These are phyloP conservation scores for Kazachstania africana DNA, from an alignment of 805 yeast genomes.

Conservation along the genomic window DNA sequence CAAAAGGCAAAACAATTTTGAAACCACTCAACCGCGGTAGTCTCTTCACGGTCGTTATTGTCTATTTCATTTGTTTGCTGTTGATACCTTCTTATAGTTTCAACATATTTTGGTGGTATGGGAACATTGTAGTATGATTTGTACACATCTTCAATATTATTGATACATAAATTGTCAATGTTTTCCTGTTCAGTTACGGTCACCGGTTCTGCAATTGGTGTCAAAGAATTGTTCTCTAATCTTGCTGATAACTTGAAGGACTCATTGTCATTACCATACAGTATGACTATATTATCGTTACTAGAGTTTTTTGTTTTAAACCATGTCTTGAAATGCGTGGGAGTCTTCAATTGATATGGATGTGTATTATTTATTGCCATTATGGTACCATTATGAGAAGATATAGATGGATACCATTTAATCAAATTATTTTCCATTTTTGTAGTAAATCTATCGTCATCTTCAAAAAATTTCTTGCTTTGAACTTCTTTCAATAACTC, in stretches of 20 bases:
- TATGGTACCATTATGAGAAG: constrained; percentile 16
- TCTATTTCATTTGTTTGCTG: neutral
- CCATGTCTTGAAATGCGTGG: neutral
- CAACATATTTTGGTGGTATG: constrained; percentile 4
- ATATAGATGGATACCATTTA: constrained; percentile 20
- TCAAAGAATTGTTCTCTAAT: neutral
- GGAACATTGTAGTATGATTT: constrained; percentile 5
- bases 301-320: neutral
- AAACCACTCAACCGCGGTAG: too few relatives aligned
- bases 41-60: too few relatives aligned
- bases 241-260: neutral
- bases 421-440: constrained; percentile 21
- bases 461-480: constrained; percentile 9
- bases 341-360: constrained; percentile 16
- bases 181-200: too few relatives aligned
- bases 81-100: neutral
- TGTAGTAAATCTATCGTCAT: constrained; percentile 9
- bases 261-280: neutral
- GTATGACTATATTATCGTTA: neutral
- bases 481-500: constrained; percentile 20
- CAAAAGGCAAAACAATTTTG: too few relatives aligned
- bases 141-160: too few relatives aligned
- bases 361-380: constrained; percentile 18
- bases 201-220: neutral
- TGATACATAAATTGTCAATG: too few relatives aligned